Evolutionary conservation across 2,329 filamentous ascomycete species (phyloP), one percentile per base, ranked within the genome.

Genomic region (Aspergillus viridinutans): DNA sequence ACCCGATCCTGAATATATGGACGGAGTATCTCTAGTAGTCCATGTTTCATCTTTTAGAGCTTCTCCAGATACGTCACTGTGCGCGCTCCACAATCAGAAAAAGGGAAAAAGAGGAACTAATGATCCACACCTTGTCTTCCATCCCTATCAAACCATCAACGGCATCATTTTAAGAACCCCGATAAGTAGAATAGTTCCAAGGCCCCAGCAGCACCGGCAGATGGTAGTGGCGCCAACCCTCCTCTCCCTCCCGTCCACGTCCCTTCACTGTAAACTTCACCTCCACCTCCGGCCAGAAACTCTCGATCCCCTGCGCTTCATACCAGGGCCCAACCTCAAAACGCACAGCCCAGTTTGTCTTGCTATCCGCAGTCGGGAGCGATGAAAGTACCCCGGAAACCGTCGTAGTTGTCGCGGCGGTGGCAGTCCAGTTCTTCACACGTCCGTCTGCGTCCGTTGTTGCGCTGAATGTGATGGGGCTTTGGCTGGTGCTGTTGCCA

Each of bases 141-240:
- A 53, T 50, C 23, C 21, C n/a, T 28, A 43, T 50, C n/a, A 51
- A 55, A 29, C 20, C 3, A 29, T 47, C 38, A 56, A 49, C 26
- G 20, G 35, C 45, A 32, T 28, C 25, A 29, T 53, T 25, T 71
- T 64, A 80, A 49, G 78, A 80, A 10, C 78, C 78, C 53, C 78
- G 74, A 64, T 81, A 81, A 28, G 78, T 80, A 50, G 78, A 79
- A 63, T 80, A 81, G 54, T 75, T 79, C 77, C 77, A 81, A 25
- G 78, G 78, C 32, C 78, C 78, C 58, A 81, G 63, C 54, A 81
- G 61, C 50, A 80, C 74, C n/a, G 78, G 78, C 20, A 81, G 78
- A 74, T 81, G 78, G 64, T 80, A 80, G 67, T 81, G 78, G 50
- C 75, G 68, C 73, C 76, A 78, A 28, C 73, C 76, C 54, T 75